These are phyloP conservation scores for Cymodocea nodosa DNA, from an alignment of 116 monocot species.

Conservation along the genomic window DNA sequence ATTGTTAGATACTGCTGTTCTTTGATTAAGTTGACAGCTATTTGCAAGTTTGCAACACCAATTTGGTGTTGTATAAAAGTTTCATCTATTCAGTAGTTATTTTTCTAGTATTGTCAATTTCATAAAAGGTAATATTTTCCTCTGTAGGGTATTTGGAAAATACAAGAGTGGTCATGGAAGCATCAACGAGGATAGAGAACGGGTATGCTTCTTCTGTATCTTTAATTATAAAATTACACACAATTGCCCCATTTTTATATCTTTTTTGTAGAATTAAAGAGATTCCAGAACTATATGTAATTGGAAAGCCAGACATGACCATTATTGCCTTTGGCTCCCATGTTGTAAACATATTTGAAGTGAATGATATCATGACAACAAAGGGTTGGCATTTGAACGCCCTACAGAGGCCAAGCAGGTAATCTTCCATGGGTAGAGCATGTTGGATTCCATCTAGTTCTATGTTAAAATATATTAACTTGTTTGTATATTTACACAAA, in stretches of 20 bases:
- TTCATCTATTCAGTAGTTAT: neutral
- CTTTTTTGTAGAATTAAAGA: constrained; percentile 56
- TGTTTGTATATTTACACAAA: neutral
- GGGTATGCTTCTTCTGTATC: constrained; percentile 36
- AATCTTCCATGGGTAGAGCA: neutral
- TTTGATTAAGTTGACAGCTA: too few relatives aligned
- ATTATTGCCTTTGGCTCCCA: constrained; percentile 80
- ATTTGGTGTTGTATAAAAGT: too few relatives aligned
- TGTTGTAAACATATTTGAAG: constrained; percentile 75
- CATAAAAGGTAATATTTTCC: neutral
- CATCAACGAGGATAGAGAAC: constrained; percentile 70
- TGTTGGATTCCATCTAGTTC: neutral
- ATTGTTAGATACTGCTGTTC: neutral
- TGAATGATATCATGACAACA: constrained; percentile 85
- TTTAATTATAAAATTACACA: too few relatives aligned
- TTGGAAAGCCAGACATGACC: constrained; percentile 89
- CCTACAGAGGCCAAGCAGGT: constrained; percentile 94
- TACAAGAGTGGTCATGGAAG: constrained; percentile 84
- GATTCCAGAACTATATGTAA: constrained; percentile 60
- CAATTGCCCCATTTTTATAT: neutral
- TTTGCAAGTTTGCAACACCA: too few relatives aligned
- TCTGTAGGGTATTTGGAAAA: constrained; percentile 81
- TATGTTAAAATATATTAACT: neutral
- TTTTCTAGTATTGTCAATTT: neutral
- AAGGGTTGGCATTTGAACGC: constrained; percentile 97